Evolutionary conservation across 176 grass and related monocot species (phyloP).

Genomic region (Cenchrus americanus): DNA sequence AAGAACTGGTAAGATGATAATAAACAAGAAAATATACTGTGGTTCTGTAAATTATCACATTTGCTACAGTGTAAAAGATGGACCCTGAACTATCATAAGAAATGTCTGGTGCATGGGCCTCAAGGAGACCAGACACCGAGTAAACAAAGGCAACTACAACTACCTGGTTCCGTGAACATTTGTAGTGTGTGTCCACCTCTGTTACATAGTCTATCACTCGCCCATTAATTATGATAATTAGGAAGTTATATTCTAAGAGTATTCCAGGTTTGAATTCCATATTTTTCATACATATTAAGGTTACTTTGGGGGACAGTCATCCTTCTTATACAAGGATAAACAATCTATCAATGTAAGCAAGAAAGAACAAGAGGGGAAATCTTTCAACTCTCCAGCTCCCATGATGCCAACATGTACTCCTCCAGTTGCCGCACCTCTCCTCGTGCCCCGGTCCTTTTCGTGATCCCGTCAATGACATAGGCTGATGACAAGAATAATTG

Average conservation of each 20-base stretch:
- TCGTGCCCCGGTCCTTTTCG: background rate
- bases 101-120: background rate
- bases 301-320: background rate
- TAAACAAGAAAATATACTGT: background rate
- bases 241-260: background rate
- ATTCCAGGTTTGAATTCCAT: background rate
- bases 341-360: background rate
- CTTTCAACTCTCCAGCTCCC: background rate
- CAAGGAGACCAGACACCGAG: background rate
- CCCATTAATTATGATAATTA: constrained; percentile 3
- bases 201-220: background rate
- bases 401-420: background rate
- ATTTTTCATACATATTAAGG: background rate
- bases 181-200: background rate
- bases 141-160: background rate
- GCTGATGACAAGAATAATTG: background rate
- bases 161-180: background rate
- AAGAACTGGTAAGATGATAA: background rate
- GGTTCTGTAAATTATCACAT: background rate
- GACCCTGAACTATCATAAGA: constrained; percentile 4
- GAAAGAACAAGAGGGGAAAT: background rate
- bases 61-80: constrained; percentile 1
- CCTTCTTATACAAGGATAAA: background rate
- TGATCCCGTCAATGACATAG: background rate
- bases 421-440: background rate